These are phyloP conservation scores for Calonectria henricotiae DNA, from an alignment of 2,329 filamentous ascomycete species.

Conservation along the genomic window DNA sequence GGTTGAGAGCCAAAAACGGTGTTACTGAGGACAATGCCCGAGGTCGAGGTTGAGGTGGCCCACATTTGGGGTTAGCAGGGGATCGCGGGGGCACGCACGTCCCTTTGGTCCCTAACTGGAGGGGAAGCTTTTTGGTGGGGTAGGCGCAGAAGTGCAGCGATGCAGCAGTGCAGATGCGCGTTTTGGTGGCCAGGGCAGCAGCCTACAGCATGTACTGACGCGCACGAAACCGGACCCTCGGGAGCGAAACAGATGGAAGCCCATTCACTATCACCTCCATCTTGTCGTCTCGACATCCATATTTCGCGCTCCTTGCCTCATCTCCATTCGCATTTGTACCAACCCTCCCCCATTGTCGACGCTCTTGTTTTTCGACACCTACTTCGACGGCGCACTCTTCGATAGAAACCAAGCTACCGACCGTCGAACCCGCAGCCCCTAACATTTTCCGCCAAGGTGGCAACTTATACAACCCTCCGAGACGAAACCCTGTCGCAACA, in stretches of 20 bases:
- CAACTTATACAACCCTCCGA: conserved; percentile 43
- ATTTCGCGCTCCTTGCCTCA: conserved; percentile 30
- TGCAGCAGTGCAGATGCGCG: conserved; percentile 1
- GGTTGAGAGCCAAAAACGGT: conserved; percentile 15
- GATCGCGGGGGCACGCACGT: conserved; percentile 18
- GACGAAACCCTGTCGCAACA: conserved; percentile 38
- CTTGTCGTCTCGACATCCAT: conserved; percentile 34
- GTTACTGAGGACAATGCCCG: conserved; percentile 12
- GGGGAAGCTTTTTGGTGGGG: conserved; percentile 26
- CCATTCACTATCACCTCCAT: conserved; percentile 24
- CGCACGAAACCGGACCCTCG: conserved; percentile 45
- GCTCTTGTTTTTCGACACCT: not conserved
- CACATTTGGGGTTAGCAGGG: conserved; percentile 13
- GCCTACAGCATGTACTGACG: conserved; percentile 46
- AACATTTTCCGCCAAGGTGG: conserved; percentile 43
- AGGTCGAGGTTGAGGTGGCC: conserved; percentile 15
- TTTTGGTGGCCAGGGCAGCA: conserved; percentile 29
- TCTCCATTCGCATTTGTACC: conserved; percentile 12
- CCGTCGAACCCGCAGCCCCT: conserved; percentile 34
- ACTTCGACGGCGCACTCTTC: conserved; percentile 3
- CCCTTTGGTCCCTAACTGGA: conserved; percentile 17
- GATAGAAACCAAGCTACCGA: conserved; percentile 20
- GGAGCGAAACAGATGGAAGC: conserved; percentile 38
- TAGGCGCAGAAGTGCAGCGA: conserved; percentile 26
- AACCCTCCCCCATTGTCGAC: conserved; percentile 11